Conservation (phyloP, 2,329 filamentous ascomycete genomes). For the Epichloe scottii region DNA sequence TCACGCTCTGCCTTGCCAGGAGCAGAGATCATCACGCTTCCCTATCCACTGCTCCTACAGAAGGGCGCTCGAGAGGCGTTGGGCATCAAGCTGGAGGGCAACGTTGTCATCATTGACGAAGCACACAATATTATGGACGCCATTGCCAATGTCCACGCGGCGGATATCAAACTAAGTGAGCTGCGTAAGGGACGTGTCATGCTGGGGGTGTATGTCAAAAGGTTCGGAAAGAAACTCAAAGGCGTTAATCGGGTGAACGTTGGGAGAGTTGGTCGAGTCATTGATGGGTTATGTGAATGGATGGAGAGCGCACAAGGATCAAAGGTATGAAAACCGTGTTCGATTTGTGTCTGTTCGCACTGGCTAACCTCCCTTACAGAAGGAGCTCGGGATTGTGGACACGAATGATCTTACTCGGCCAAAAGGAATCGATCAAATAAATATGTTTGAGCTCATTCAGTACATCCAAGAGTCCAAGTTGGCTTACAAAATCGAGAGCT, state of each 20-base stretch:
- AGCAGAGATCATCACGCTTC: slow-evolving; percentile 82
- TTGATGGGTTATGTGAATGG: slow-evolving; percentile 65
- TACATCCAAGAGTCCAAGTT: slow-evolving; percentile 90
- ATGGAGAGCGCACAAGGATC: slow-evolving; percentile 40
- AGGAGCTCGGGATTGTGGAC: slow-evolving; percentile 54
- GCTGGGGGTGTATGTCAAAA: slow-evolving; percentile 70
- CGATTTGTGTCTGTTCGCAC: background rate
- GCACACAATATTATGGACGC: slow-evolving; percentile 97
- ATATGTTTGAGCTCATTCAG: slow-evolving; percentile 73
- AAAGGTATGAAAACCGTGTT: slow-evolving; percentile 23
- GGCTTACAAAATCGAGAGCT: slow-evolving; percentile 88
- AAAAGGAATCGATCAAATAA: slow-evolving; percentile 90
- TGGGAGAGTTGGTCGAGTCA: slow-evolving; percentile 70
- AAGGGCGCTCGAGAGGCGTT: slow-evolving; percentile 78
- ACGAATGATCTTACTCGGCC: slow-evolving; percentile 61
- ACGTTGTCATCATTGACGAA: slow-evolving; percentile 92
- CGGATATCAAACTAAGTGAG: slow-evolving; percentile 61
- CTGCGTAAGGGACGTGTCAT: slow-evolving; percentile 61
- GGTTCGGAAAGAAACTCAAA: slow-evolving; percentile 78
- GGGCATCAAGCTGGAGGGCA: slow-evolving; percentile 71
- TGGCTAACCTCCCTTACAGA: slow-evolving; percentile 9
- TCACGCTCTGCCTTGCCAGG: slow-evolving; percentile 70
- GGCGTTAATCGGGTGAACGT: slow-evolving; percentile 87
- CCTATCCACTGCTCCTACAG: slow-evolving; percentile 83
- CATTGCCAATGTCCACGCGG: slow-evolving; percentile 74